Conservation (phyloP, 257 asterid genomes). For the Ocimum tenuiflorum region DNA sequence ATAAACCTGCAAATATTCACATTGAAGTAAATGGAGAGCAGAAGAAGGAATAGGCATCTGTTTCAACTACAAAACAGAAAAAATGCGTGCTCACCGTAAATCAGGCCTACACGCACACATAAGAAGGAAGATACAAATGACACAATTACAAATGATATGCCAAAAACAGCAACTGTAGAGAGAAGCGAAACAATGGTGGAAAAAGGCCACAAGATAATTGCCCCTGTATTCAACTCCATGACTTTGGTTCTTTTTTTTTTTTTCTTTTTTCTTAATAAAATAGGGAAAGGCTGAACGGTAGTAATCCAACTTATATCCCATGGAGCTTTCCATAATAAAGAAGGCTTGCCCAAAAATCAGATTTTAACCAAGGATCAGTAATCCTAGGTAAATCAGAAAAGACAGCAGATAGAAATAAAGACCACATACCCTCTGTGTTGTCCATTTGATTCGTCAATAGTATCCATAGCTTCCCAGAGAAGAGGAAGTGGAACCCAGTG, state of each 20-base stretch:
- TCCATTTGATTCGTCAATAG: constrained; percentile 91
- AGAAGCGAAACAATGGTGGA: neutral
- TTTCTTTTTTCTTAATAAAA: neutral
- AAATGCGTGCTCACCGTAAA: neutral
- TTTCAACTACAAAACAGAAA: constrained; percentile 6
- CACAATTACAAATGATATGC: neutral
- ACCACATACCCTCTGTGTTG: constrained; percentile 63
- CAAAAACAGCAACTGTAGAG: neutral
- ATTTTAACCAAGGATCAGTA: neutral
- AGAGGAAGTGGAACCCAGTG: constrained; percentile 96
- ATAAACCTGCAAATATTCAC: constrained; percentile 59
- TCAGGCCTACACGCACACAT: neutral
- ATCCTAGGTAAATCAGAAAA: constrained; percentile 1
- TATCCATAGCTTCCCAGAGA: constrained; percentile 97
- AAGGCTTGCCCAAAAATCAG: neutral
- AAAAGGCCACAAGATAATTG: neutral
- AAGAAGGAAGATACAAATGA: neutral
- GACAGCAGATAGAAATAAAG: constrained; percentile 11
- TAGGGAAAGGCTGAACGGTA: neutral
- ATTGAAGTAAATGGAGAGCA: constrained; percentile 1
- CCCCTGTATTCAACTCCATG: neutral
- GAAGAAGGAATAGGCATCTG: constrained; percentile 1
- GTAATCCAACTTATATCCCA: neutral
- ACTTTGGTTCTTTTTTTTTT: constrained; percentile 4
- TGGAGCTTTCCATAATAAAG: neutral